Evolutionary conservation across 2,329 filamentous ascomycete genomes (phyloP), one percentile per base, ranked within the genome.

Genomic region (Penicillium sp.): DNA sequence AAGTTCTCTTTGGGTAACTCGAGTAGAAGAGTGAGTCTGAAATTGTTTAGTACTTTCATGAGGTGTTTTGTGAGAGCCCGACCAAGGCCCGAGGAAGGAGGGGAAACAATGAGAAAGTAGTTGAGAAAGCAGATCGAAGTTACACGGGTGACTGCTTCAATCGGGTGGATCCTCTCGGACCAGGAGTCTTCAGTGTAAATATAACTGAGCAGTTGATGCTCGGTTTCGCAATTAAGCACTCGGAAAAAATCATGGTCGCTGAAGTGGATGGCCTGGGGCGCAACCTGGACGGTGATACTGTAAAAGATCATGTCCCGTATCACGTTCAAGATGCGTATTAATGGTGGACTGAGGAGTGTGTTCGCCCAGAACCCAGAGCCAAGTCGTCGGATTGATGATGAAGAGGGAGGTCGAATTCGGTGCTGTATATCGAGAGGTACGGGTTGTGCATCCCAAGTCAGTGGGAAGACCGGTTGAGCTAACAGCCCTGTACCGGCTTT

Each of bases 171-270:
- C 7, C 52, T 46, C 11, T 35, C 50, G 13, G 42, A 26, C 39
- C 39, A 23, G 16, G 49, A 26, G 13, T 45, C 44, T 5, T 37
- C 4, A 5, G 23, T 16, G 48, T 73, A 74, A 23, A 74, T 67
- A 56, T 77, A 76, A 29, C 70, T 73, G 7, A 76, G 61, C 19
- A 77, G 66, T 55, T 74, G 73, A 53, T 75, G 70, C 58, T 77
- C 75, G 21, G 71, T 58, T 58, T 75, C 71, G 54, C 67, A 71
- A 39, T 67, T 71, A 23, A 73, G 65, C 8, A 67, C 56, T n/a
- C 67, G 69, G 50, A 76, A 71, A 35, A 72, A 67, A 54, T 69
- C 65, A 33, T 71, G 67, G 25, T 75, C 72, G n/a, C 55, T 50
- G 5, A 57, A 49, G 4, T 61, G 62, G 25, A 75, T 59, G 23